A percentile compares a stretch with the other conserved stretches of the same genome.
Evolutionary conservation across 495 filamentous ascomycete genomes (phyloP).

Genomic region (Neurospora pannonica): DNA sequence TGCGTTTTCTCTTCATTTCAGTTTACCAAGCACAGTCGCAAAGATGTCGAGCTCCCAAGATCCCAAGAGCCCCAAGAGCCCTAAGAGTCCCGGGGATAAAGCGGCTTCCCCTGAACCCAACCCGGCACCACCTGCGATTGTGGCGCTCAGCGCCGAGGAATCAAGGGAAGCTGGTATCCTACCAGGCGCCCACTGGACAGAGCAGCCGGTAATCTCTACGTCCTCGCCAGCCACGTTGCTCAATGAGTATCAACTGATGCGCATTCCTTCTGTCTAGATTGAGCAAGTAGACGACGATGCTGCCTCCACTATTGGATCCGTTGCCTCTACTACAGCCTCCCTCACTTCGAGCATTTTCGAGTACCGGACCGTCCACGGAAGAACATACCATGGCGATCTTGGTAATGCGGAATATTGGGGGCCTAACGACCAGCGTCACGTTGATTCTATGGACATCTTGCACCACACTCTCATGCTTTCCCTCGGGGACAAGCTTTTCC

Average conservation of each 20-base stretch:
- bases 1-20: neutral
- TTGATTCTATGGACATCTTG: slow-evolving; percentile 18
- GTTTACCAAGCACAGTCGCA: neutral
- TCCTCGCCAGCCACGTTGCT: neutral
- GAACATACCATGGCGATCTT: slow-evolving; percentile 26
- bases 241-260: neutral
- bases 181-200: neutral
- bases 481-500: slow-evolving; percentile 32
- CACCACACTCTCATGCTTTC: slow-evolving; percentile 17
- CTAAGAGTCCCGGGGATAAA: neutral
- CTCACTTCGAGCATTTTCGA: slow-evolving; percentile 36
- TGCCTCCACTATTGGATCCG: neutral
- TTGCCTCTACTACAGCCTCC: slow-evolving; percentile 27
- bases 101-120: neutral
- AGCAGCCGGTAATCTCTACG: neutral
- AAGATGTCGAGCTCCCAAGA: neutral
- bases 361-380: slow-evolving; percentile 33
- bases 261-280: neutral
- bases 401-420: slow-evolving; percentile 5
- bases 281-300: neutral
- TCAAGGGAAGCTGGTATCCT: neutral
- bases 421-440: slow-evolving; percentile 18
- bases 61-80: neutral
- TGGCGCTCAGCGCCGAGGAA: neutral
- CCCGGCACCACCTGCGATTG: neutral